Evolutionary conservation across 768 basidiomycete species (phyloP).

Genomic region (Exsudoporus frostii): DNA sequence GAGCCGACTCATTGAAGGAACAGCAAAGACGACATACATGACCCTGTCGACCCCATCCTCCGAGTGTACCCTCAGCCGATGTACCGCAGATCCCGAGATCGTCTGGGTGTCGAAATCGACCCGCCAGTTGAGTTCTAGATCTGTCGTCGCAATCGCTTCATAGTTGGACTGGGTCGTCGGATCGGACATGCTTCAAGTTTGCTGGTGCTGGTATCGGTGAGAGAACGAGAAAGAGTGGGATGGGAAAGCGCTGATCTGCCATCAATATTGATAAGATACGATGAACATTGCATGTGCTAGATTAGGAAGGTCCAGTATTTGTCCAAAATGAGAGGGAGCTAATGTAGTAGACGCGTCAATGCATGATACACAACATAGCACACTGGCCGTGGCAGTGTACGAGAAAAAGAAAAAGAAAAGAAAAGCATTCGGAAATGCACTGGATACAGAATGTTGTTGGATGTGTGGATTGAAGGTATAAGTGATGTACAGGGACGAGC

Average conservation of each 20-base stretch:
- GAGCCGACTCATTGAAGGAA: too few species aligned
- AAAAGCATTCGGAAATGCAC: background rate
- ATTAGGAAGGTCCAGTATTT: conserved; percentile 11
- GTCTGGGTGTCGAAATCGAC: conserved; percentile 66
- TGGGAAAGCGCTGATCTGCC: background rate
- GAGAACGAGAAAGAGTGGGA: background rate
- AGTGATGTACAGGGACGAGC: background rate
- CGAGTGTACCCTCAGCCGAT: conserved; percentile 53
- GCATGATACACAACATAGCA: background rate
- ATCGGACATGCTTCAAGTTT: conserved; percentile 34
- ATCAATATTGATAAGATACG: conserved; percentile 1
- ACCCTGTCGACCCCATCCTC: conserved; percentile 52
- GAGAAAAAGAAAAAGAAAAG: background rate
- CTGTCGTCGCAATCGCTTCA: conserved; percentile 56
- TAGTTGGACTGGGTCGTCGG: conserved; percentile 84
- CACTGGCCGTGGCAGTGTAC: conserved; percentile 3
- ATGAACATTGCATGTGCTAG: conserved; percentile 1
- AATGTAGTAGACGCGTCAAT: conserved; percentile 1
- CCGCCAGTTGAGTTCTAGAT: conserved; percentile 73
- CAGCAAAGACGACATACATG: conserved; percentile 43
- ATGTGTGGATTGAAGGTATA: conserved; percentile 8
- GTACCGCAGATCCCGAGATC: conserved; percentile 63
- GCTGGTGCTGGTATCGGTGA: background rate
- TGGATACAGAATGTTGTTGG: background rate
- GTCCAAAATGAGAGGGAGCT: background rate